Conservation (phyloP, 2,329 filamentous ascomycete species). For the Neonectria sp. region DNA sequence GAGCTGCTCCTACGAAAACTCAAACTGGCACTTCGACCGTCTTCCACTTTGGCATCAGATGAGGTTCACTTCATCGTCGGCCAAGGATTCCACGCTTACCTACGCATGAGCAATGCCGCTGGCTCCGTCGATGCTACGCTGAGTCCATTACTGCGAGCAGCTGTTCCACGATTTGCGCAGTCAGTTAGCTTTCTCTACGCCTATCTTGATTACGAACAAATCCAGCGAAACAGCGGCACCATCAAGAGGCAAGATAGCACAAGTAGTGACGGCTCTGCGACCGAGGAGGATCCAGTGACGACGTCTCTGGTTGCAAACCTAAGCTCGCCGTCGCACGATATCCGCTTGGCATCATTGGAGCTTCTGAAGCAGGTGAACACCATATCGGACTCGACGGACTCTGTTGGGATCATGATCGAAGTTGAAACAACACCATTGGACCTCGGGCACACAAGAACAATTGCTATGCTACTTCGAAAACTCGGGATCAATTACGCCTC, state of each 20-base stretch:
- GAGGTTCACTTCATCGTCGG: constrained; percentile 82
- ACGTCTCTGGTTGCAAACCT: constrained; percentile 80
- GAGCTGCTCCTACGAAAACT: constrained; percentile 77
- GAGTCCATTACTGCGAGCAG: constrained; percentile 76
- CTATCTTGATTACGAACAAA: constrained; percentile 69
- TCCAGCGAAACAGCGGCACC: constrained; percentile 38
- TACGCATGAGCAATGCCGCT: constrained; percentile 74
- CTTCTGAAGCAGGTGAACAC: constrained; percentile 74
- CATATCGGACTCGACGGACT: constrained; percentile 42
- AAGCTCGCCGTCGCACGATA: constrained; percentile 79
- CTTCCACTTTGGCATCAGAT: constrained; percentile 71
- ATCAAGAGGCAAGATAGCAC: constrained; percentile 47
- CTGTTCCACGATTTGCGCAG: constrained; percentile 76
- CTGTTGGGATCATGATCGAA: constrained; percentile 74
- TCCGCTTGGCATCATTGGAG: constrained; percentile 81
- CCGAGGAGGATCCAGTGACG: constrained; percentile 74
- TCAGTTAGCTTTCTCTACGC: constrained; percentile 77
- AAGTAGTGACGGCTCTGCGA: constrained; percentile 58
- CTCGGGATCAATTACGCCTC: constrained; percentile 76
- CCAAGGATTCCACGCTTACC: constrained; percentile 81
- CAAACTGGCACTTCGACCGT: constrained; percentile 74
- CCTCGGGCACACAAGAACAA: constrained; percentile 80
- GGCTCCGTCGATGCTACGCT: constrained; percentile 72
- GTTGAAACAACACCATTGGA: constrained; percentile 86
- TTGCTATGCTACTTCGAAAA: constrained; percentile 90